phyloP scores from a whole-genome alignment of 2,329 filamentous ascomycete genomes.

The Aspergillus jensenii region DNA sequence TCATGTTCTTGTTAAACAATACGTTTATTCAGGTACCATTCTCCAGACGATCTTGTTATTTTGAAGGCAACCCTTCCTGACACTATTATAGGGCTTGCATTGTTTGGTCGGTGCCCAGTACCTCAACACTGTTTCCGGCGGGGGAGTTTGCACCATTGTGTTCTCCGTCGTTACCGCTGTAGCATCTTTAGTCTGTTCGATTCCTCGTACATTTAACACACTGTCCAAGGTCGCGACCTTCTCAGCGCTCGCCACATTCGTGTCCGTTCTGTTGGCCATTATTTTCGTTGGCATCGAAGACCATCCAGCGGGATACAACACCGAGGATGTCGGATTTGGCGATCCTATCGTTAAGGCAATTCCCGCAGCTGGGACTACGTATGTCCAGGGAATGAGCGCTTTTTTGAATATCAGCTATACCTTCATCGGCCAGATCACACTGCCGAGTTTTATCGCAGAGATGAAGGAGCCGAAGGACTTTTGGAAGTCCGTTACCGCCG shows the following conservation, averaged over 20 bases:
- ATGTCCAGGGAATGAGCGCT: conserved; percentile 78
- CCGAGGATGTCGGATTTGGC: conserved; percentile 54
- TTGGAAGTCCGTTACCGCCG: conserved; percentile 87
- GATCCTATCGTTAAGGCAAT: conserved; percentile 68
- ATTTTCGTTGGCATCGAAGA: conserved; percentile 77
- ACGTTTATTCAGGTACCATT: conserved; percentile 73
- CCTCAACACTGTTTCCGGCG: conserved; percentile 80
- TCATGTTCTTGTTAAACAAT: conserved; percentile 94
- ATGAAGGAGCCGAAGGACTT: conserved; percentile 83
- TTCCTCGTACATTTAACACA: conserved; percentile 81
- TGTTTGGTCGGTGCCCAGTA: conserved; percentile 83
- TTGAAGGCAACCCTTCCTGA: neutral
- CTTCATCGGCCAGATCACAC: conserved; percentile 91
- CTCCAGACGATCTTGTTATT: neutral
- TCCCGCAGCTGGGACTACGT: conserved; percentile 70
- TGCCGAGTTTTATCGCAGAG: conserved; percentile 93
- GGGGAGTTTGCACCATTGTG: conserved; percentile 72
- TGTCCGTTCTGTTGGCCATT: conserved; percentile 80
- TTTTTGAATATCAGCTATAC: conserved; percentile 97
- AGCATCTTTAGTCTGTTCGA: conserved; percentile 74
- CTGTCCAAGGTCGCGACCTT: conserved; percentile 76
- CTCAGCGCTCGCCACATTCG: conserved; percentile 84
- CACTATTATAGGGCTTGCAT: conserved; percentile 62
- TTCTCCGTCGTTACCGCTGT: conserved; percentile 74
- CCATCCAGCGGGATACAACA: conserved; percentile 68